A percentile compares a stretch with the other conserved stretches of the same genome.
Evolutionary conservation across 305 asterid species (phyloP).

Genomic region (Rubia tinctorum): DNA sequence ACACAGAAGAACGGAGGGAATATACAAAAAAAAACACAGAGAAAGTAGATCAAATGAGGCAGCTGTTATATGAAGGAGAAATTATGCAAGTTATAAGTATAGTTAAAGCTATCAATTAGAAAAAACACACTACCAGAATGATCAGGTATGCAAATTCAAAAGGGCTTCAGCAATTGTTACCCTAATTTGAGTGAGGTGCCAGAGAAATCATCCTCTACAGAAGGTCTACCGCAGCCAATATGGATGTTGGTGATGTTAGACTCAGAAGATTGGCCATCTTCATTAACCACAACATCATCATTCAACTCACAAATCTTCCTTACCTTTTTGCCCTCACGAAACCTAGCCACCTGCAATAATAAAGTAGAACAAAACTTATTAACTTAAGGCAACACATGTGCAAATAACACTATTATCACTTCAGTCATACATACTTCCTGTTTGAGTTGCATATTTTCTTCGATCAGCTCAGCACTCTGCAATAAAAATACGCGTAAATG

Average conservation of each 20-base stretch:
- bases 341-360: slow-evolving; percentile 21
- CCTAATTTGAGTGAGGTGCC: slow-evolving; percentile 38
- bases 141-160: neutral
- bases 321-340: slow-evolving; percentile 22
- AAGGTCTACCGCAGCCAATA: slow-evolving; percentile 21
- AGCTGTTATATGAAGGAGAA: neutral
- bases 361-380: neutral
- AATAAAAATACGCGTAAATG: neutral
- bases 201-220: slow-evolving; percentile 34
- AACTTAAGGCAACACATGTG: neutral
- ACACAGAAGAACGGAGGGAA: no score
- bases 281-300: slow-evolving; percentile 5
- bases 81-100: neutral
- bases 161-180: slow-evolving; percentile 18
- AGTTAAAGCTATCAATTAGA: neutral
- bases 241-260: slow-evolving; percentile 28
- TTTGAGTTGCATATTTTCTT: slow-evolving; percentile 34
- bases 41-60: neutral
- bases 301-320: neutral
- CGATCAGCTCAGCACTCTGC: slow-evolving; percentile 37
- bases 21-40: neutral
- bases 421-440: slow-evolving; percentile 23
- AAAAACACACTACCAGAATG: neutral
- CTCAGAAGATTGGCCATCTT: slow-evolving; percentile 46
- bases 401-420: neutral